Conservation (phyloP, 2,329 filamentous ascomycete species). For the Basipetospora chlamydospora region DNA sequence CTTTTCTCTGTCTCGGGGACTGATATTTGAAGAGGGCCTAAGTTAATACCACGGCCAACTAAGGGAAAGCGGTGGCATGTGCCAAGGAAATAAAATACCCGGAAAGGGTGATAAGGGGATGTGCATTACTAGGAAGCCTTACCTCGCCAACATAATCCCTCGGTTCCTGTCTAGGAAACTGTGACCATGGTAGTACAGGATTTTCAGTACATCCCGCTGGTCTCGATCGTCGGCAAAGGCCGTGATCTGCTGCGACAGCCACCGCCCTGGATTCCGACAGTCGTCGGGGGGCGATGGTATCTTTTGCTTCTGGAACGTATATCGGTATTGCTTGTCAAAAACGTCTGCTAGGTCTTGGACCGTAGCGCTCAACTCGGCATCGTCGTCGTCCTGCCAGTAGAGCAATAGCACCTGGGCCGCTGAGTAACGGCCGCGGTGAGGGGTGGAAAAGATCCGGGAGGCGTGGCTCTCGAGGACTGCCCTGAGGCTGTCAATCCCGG, state of each 20-base stretch:
- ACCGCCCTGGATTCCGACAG: slow-evolving; percentile 35
- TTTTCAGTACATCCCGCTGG: slow-evolving; percentile 40
- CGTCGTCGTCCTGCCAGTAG: slow-evolving; percentile 40
- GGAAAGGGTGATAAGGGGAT: too few species aligned
- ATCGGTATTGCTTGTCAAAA: slow-evolving; percentile 37
- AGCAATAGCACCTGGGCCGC: slow-evolving; percentile 38
- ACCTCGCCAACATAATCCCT: slow-evolving; percentile 45
- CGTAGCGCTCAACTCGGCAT: slow-evolving; percentile 16
- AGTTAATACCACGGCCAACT: too few species aligned
- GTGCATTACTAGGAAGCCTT: too few species aligned
- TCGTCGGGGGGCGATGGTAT: slow-evolving; percentile 35
- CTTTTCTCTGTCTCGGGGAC: slow-evolving; percentile 30
- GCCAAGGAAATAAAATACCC: too few species aligned
- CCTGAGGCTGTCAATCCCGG: slow-evolving; percentile 34
- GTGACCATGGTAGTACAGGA: slow-evolving; percentile 43
- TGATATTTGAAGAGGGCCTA: too few species aligned
- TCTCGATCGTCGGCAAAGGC: slow-evolving; percentile 39
- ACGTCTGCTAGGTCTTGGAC: slow-evolving; percentile 34
- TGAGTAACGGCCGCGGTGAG: slow-evolving; percentile 37
- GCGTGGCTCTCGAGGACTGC: slow-evolving; percentile 32
- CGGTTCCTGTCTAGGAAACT: slow-evolving; percentile 39
- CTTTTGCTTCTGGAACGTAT: slow-evolving; percentile 29
- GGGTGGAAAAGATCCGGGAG: slow-evolving; percentile 32
- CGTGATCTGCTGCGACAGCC: slow-evolving; percentile 35
- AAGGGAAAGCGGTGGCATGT: too few species aligned